Conservation (phyloP, 495 filamentous ascomycete genomes). For the Stereocaulon alpinum region DNA sequence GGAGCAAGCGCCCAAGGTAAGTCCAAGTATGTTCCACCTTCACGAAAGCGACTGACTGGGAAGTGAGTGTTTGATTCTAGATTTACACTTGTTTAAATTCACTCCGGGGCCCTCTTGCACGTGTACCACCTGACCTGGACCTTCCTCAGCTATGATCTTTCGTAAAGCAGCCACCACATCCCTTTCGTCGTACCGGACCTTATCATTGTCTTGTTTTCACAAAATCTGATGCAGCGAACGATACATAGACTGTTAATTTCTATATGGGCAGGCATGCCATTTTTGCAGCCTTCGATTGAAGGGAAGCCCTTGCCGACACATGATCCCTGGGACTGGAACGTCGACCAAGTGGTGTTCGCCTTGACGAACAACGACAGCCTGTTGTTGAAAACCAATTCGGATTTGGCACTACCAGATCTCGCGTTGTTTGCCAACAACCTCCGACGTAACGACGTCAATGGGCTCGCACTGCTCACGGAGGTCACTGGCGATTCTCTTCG, state of each 20-base stretch:
- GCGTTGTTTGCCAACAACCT: slow-evolving; percentile 41
- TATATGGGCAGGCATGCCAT: slow-evolving; percentile 3
- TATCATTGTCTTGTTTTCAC: background rate
- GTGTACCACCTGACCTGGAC: background rate
- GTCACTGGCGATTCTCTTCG: slow-evolving; percentile 36
- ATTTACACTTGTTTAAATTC: background rate
- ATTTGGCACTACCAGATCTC: slow-evolving; percentile 39
- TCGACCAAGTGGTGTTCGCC: slow-evolving; percentile 53
- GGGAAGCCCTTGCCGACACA: slow-evolving; percentile 12
- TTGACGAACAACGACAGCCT: slow-evolving; percentile 44
- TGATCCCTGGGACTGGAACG: slow-evolving; percentile 60
- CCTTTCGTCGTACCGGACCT: background rate
- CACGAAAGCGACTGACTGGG: background rate
- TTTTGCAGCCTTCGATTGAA: slow-evolving; percentile 11
- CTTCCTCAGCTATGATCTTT: background rate
- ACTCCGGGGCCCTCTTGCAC: background rate
- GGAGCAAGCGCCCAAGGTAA: no score
- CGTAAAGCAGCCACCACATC: background rate
- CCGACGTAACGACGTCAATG: slow-evolving; percentile 49
- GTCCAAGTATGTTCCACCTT: no score
- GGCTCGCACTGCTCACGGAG: slow-evolving; percentile 46
- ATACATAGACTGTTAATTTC: background rate
- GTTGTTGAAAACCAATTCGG: slow-evolving; percentile 16
- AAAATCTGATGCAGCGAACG: background rate
- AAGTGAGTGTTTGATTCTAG: background rate